Percentiles rank a stretch among this genome's conserved stretches.
Conservation (phyloP, 768 basidiomycete genomes). For the Tricholoma hemisulphureum region DNA sequence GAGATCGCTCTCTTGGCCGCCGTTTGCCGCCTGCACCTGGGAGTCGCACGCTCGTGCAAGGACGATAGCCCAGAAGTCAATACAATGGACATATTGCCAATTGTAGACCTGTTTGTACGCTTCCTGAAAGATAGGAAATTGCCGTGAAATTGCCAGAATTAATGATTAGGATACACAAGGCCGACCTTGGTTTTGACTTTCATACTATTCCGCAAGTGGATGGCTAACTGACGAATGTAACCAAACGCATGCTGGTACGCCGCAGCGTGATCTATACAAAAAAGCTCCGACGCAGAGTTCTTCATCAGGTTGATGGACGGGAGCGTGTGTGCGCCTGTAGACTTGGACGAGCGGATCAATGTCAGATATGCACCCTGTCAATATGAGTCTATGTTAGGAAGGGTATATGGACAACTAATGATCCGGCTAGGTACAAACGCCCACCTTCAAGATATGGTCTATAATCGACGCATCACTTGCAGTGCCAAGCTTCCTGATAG, state of each 20-base stretch:
- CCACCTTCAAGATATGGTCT: constrained; percentile 87
- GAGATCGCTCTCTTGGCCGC: constrained; percentile 69
- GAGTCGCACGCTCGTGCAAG: constrained; percentile 77
- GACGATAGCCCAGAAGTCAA: constrained; percentile 96
- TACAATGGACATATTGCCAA: constrained; percentile 95
- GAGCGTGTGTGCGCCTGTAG: constrained; percentile 82
- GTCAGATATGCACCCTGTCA: constrained; percentile 82
- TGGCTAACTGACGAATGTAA: constrained; percentile 92
- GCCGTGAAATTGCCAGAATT: constrained; percentile 7
- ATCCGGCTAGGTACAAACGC: constrained; percentile 11
- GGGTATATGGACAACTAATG: neutral
- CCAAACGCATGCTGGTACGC: constrained; percentile 95
- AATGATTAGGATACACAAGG: constrained; percentile 6
- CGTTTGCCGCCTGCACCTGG: constrained; percentile 48
- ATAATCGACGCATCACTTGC: constrained; percentile 76
- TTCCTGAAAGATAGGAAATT: constrained; percentile 49
- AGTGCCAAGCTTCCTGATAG: constrained; percentile 76
- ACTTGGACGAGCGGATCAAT: constrained; percentile 79
- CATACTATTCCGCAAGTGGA: constrained; percentile 89
- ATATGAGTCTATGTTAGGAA: neutral
- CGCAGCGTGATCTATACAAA: constrained; percentile 67
- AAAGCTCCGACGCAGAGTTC: constrained; percentile 93
- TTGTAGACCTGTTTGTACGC: constrained; percentile 95
- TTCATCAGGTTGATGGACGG: constrained; percentile 97
- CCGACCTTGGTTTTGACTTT: constrained; percentile 80